A percentile compares a stretch with the other conserved stretches of the same genome.
These are phyloP conservation scores for Penicillium odoratum DNA, from an alignment of 495 filamentous ascomycete species.

Conservation along the genomic window DNA sequence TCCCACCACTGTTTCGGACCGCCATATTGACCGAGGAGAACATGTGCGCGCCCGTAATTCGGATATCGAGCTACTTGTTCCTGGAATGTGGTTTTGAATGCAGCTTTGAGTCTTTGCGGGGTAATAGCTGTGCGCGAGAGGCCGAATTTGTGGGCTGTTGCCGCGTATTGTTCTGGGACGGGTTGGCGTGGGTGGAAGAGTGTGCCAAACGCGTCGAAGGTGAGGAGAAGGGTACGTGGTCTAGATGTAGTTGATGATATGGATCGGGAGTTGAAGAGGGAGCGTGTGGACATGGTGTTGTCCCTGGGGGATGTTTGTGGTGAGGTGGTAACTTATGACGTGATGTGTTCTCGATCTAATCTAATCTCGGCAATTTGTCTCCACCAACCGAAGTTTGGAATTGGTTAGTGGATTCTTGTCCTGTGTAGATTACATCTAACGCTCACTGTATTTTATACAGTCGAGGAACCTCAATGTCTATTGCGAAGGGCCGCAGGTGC, in stretches of 20 bases:
- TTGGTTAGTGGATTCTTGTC: background rate
- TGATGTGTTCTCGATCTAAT: background rate
- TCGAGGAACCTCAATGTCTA: too few relatives aligned
- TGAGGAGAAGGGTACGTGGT: conserved; percentile 56
- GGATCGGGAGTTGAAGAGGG: background rate
- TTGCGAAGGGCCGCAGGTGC: too few relatives aligned
- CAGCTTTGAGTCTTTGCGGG: conserved; percentile 27
- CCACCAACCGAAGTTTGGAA: background rate
- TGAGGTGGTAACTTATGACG: background rate
- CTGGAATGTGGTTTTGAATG: conserved; percentile 54
- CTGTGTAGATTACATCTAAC: too few relatives aligned
- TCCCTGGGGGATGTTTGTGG: background rate
- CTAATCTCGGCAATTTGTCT: background rate
- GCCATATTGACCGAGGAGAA: conserved; percentile 45
- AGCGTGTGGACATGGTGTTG: conserved; percentile 4
- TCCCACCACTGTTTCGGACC: conserved; percentile 70
- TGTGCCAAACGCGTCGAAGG: conserved; percentile 78
- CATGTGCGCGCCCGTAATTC: conserved; percentile 62
- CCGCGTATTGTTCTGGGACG: conserved; percentile 62
- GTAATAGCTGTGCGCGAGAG: conserved; percentile 38
- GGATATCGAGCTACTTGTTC: conserved; percentile 50
- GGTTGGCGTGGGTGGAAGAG: conserved; percentile 64
- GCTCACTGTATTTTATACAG: too few relatives aligned
- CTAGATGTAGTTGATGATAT: background rate
- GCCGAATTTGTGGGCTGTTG: conserved; percentile 58